A percentile compares a stretch with the other conserved stretches of the same genome.
phyloP scores from a whole-genome alignment of 1,284 basidiomycete genomes.

The Farysia itapuensis region DNA sequence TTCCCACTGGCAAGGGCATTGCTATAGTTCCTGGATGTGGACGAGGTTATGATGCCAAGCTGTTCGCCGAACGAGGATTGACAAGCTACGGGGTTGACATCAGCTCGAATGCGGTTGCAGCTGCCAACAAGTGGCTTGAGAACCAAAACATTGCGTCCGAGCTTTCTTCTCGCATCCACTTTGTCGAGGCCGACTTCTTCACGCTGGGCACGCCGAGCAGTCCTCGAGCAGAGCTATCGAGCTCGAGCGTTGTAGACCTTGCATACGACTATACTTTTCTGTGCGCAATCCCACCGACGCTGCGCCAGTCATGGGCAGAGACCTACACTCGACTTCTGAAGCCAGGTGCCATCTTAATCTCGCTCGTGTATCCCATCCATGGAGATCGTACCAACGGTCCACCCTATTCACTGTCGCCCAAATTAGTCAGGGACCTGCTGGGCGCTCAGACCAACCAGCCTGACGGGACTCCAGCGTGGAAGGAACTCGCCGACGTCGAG shows the following conservation, averaged over 20 bases:
- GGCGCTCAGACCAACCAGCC: slow-evolving; percentile 6
- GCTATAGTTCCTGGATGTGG: slow-evolving; percentile 35
- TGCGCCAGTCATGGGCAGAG: slow-evolving; percentile 33
- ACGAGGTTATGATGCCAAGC: slow-evolving; percentile 35
- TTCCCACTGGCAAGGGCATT: slow-evolving; percentile 12
- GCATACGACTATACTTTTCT: slow-evolving; percentile 52
- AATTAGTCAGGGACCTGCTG: slow-evolving; percentile 26
- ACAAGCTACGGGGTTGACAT: slow-evolving; percentile 35
- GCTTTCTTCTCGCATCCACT: slow-evolving; percentile 8
- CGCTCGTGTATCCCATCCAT: slow-evolving; percentile 44
- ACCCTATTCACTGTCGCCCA: slow-evolving; percentile 35
- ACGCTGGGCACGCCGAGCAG: slow-evolving; percentile 14
- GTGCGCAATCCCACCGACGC: slow-evolving; percentile 41
- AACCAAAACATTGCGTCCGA: slow-evolving; percentile 9
- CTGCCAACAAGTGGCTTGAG: slow-evolving; percentile 37
- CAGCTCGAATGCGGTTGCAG: slow-evolving; percentile 27
- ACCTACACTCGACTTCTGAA: slow-evolving; percentile 39
- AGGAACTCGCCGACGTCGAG: slow-evolving; percentile 22
- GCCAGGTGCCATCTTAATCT: slow-evolving; percentile 26
- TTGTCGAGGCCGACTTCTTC: slow-evolving; percentile 41
- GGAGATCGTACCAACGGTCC: slow-evolving; percentile 43
- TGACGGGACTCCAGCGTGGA: slow-evolving; percentile 16
- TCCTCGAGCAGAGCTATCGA: slow-evolving; percentile 6
- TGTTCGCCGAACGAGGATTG: slow-evolving; percentile 34
- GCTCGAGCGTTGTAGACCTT: slow-evolving; percentile 9